Evolutionary conservation across 2,329 filamentous ascomycete genomes (phyloP), one percentile per base, ranked within the genome.

Genomic region (Cladosporium sp.): DNA sequence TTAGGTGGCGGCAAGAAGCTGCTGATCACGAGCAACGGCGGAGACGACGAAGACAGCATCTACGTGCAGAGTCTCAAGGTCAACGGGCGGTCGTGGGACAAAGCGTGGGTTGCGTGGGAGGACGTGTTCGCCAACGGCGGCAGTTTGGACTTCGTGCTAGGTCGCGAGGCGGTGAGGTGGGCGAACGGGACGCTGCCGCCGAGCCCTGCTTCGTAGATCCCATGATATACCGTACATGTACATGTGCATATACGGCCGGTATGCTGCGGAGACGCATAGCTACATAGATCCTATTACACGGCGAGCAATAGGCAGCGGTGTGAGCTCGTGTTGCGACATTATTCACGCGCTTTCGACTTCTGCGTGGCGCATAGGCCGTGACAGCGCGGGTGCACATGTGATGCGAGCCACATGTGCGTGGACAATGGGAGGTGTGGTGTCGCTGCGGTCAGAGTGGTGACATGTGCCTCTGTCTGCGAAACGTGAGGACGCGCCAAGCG

Each of bases 1-100:
- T 73, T 87, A 1, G 81, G 78, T 9, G 71, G 63, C 2, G 75
- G 72, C 4, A 83, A 80, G 63, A 74, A 62, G 19, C 71, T 87
- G 22, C 65, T 68, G 2, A 76, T 87, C 44, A 82, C 76, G 0
- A 72, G 77, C 1, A 76, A 68, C 0, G 80, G 81, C 5, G 73
- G 76, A 8, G 63, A 70, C 56, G 69, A 8, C 76, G 75, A 67
- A 54, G 66, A 59, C 13, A 68, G 69, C 7, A 74, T 72, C 59
- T 85, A 85, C 59, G 83, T 88, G 3, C 85, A 88, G 70, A 79
- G 77, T 19, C 70, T 88, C 54, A 77, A 72, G 59, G 77, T 89
- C 42, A 87, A 89, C 61, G 84, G 84, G 0, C 52, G 77, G 63
- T 32, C 54, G 0, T 89, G 85, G 83, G 68, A 75, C 51, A 80